Evolutionary conservation across 1,139 yeast species (phyloP).

Genomic region (Petasospora fabianii): DNA sequence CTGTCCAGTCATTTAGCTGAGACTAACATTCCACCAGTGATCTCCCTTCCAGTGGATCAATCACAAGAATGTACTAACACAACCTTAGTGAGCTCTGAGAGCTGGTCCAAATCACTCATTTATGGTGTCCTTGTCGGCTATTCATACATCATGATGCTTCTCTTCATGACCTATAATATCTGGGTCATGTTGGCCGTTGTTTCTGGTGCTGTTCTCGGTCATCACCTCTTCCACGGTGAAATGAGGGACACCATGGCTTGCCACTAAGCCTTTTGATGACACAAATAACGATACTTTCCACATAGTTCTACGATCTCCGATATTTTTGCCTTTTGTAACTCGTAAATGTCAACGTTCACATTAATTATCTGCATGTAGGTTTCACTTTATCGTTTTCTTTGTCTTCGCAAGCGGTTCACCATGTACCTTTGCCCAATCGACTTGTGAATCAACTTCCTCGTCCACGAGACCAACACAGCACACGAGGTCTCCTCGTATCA

Average conservation of each 20-base stretch:
- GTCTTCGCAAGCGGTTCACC: slow-evolving; percentile 22
- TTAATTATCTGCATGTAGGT: not conserved
- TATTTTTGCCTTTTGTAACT: not conserved
- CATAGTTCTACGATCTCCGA: slow-evolving; percentile 4
- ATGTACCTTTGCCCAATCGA: slow-evolving; percentile 56
- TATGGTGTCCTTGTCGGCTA: slow-evolving; percentile 76
- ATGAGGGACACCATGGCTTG: slow-evolving; percentile 43
- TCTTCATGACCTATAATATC: slow-evolving; percentile 82
- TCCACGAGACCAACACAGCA: slow-evolving; percentile 75
- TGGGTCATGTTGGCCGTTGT: slow-evolving; percentile 77
- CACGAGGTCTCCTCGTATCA: slow-evolving; percentile 80
- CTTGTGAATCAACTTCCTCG: slow-evolving; percentile 41
- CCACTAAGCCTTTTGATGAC: slow-evolving; percentile 40
- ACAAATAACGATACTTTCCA: not conserved
- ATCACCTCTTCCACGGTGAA: slow-evolving; percentile 54
- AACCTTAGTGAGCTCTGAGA: not conserved
- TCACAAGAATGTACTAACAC: slow-evolving; percentile 9
- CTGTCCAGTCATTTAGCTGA: not conserved
- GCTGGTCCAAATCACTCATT: slow-evolving; percentile 33
- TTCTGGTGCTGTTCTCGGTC: slow-evolving; percentile 65
- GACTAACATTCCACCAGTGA: slow-evolving; percentile 10
- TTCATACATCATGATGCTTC: slow-evolving; percentile 73
- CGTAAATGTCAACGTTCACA: too few species aligned
- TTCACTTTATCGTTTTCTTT: slow-evolving; percentile 20
- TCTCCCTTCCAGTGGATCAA: slow-evolving; percentile 4